These are phyloP conservation scores for Vicia villosa DNA, from an alignment of 306 rosid genomes.

Conservation along the genomic window DNA sequence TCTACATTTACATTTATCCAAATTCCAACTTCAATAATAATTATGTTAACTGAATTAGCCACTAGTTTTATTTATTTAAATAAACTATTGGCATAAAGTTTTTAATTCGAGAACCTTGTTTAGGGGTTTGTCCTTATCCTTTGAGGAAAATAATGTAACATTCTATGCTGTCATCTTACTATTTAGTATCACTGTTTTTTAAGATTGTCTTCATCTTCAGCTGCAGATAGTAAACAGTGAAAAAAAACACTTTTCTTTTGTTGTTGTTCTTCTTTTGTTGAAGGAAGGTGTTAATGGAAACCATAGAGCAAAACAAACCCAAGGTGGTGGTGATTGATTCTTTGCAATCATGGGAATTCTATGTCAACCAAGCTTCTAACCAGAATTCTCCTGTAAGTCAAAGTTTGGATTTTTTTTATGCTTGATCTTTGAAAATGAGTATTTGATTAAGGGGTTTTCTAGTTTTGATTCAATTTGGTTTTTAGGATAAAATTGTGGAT, in stretches of 20 bases:
- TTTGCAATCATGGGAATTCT: conserved; percentile 69
- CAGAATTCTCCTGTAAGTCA: conserved; percentile 64
- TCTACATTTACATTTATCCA: too few species aligned
- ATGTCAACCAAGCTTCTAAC: conserved; percentile 53
- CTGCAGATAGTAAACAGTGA: neutral
- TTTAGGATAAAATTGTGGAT: neutral
- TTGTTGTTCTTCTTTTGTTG: neutral
- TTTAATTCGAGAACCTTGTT: neutral
- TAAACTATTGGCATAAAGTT: too few species aligned
- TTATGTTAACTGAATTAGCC: neutral
- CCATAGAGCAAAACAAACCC: conserved; percentile 42
- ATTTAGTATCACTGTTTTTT: neutral
- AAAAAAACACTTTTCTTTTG: neutral
- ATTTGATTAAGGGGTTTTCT: neutral
- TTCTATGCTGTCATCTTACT: conserved; percentile 22
- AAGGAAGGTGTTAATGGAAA: conserved; percentile 45
- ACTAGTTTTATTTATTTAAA: neutral
- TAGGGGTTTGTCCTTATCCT: conserved; percentile 29
- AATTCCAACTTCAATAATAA: too few species aligned
- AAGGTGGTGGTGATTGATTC: conserved; percentile 68
- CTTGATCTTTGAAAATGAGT: conserved; percentile 15
- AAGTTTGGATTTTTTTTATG: neutral
- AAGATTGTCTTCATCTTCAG: neutral
- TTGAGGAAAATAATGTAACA: conserved; percentile 25
- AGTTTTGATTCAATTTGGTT: neutral